Evolutionary conservation across 2,329 filamentous ascomycete genomes (phyloP), one percentile per base, ranked within the genome.

Genomic region (Ophidiomyces ophidiicola): DNA sequence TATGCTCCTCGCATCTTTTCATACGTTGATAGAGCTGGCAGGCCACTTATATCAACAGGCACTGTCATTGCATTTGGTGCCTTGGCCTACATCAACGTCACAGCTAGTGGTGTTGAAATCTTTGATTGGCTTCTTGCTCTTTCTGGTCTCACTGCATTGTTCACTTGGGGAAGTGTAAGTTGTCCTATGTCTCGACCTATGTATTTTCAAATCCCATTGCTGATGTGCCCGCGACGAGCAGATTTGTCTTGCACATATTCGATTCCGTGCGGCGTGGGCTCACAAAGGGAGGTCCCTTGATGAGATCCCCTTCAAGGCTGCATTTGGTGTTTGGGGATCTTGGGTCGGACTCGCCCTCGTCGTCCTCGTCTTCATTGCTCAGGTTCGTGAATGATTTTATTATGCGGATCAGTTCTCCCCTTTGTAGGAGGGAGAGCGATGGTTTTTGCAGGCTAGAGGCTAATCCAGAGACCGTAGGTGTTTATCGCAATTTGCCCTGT

Each of bases 1-100:
- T 82, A 81, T 55, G 82, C 82, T 0, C 82, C 82, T 0, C 62
- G 60, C 12, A 71, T 87, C 49, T 66, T 87, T 2, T 78, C 77
- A 29, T 74, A 71, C 56, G 82, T 81, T 2, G 75, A 80, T 55
- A 62, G 62, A 17, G 68, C 73, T 11, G 82, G 82, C 19, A 68
- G 73, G 0, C 71, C 71, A 3, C 46, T 67, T 29, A 55, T 53
- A 32, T 61, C 61, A 23, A 59, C 66, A 32, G 21, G 60, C 5
- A 42, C 62, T 12, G 55, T 65, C 18, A 53, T 63, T n/a, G 24
- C 50, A 17, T 57, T 67, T 29, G 63, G 64, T 14, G 46, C 59
- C 4, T 51, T 68, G 2, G 62, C 57, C 8, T 68, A 60, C 48
- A 51, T 66, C 41, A 59, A 59, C 33, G 53, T 62, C 10, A 50